Evolutionary conservation across 352 stramenopile species (phyloP).

Genomic region (Blastocystis sp.): DNA sequence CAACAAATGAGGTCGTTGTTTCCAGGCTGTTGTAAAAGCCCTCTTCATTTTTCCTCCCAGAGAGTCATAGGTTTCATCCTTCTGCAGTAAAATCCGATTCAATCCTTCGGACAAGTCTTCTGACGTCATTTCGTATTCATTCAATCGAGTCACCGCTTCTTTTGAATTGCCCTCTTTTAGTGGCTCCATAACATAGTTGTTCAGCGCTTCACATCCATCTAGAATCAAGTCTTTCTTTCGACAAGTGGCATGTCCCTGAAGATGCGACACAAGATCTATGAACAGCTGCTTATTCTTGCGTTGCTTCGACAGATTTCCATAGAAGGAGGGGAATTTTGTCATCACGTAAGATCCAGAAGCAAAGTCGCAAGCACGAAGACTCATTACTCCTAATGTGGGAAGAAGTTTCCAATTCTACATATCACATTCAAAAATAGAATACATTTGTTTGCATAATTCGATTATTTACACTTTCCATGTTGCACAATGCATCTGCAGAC

Average conservation of each 20-base stretch:
- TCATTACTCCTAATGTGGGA: constrained; percentile 79
- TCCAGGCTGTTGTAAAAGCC: background rate
- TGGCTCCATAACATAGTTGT: background rate
- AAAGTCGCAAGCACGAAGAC: constrained; percentile 72
- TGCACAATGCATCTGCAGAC: constrained; percentile 75
- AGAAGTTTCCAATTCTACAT: constrained; percentile 87
- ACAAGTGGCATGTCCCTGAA: background rate
- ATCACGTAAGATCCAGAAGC: constrained; percentile 65
- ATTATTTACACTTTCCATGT: constrained; percentile 77
- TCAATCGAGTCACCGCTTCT: constrained; percentile 85
- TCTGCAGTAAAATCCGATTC: constrained; percentile 70
- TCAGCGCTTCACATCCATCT: background rate
- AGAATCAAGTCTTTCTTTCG: background rate
- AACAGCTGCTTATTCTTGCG: background rate
- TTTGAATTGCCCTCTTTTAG: constrained; percentile 68
- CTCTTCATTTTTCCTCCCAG: background rate
- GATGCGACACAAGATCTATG: background rate
- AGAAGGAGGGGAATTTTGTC: constrained; percentile 74
- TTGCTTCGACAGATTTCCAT: constrained; percentile 64
- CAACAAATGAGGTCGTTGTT: background rate
- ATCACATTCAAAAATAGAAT: constrained; percentile 67
- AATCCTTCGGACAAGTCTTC: constrained; percentile 95
- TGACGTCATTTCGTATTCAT: constrained; percentile 88
- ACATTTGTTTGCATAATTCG: constrained; percentile 67
- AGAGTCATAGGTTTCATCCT: constrained; percentile 58